Base-by-base conservation (phyloP, 202 grass and related monocot species). In the Carex sylvatica region DNA sequence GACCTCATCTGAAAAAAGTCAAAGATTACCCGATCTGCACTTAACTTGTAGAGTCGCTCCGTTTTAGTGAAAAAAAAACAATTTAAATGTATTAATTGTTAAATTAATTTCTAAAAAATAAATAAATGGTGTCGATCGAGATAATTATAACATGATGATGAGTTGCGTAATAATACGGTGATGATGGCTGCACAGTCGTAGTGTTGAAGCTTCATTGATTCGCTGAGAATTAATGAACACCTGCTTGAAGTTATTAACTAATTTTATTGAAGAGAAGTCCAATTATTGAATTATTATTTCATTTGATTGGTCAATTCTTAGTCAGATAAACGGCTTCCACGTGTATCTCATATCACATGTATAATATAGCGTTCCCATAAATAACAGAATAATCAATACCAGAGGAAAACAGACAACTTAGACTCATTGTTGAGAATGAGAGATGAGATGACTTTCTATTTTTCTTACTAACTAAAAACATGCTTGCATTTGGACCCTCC, bases 181-280 rank as follows among this genome's bases (percentile, higher is more conserved):
- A 36, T n/a, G 35, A 42, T 70, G 52, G 73, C 20, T 77, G 6
- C 56, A 35, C 28, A 58, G 51, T 35, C 51, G 73, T 77, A 35
- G 28, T 20, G 28, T 13, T 77, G 15, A 77, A 77, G 24, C 51
- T 56, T 76, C 72, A n/a, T 76, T 58, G 24, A 76, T 55, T 76
- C 14, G 26, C 49, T 76, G 15, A 56, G 26, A 35, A 76, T 76
- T 16, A n/a, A n/a, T n/a, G n/a, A 54, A 5, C 28, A 36, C 28
- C 22, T 56, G 23, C 49, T 51, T 38, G 7, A 40, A 70, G 35
- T 28, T 28, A 16, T 28, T 28, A 16, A 6, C 42, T 28, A 18
- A 18, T 31, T 53, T 54, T 53, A 74, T 74, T 54, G 22, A 53
- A 54, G 0, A 31, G 22, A 53, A 54, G 0, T 56, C 28, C 19